These are phyloP conservation scores for Ceratocystis harringtonii DNA, from an alignment of 2,329 filamentous ascomycete genomes.

Conservation along the genomic window DNA sequence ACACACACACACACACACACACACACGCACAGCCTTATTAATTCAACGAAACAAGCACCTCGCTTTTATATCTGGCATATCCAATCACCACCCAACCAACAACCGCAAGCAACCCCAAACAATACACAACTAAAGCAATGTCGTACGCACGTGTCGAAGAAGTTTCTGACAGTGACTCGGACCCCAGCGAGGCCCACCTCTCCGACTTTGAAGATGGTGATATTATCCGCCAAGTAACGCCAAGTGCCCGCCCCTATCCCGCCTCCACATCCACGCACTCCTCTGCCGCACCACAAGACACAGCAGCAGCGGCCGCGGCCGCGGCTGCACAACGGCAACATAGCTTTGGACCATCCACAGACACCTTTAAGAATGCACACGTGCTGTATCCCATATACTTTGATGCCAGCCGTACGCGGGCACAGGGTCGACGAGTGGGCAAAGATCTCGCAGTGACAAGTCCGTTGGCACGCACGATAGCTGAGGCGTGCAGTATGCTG, in stretches of 20 bases:
- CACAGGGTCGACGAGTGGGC: constrained; percentile 67
- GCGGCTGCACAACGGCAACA: background rate
- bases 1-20: background rate
- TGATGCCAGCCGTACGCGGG: constrained; percentile 57
- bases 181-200: constrained; percentile 79
- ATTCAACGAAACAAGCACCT: background rate
- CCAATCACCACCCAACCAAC: background rate
- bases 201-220: constrained; percentile 45
- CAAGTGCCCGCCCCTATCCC: background rate
- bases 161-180: constrained; percentile 71
- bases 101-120: constrained; percentile 7
- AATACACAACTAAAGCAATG: constrained; percentile 35
- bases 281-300: constrained; percentile 19
- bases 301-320: no score
- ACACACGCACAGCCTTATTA: background rate
- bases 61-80: constrained; percentile 8
- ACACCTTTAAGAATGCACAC: constrained; percentile 59
- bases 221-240: constrained; percentile 32
- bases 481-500: constrained; percentile 64
- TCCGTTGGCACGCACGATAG: constrained; percentile 78
- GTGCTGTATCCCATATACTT: constrained; percentile 96
- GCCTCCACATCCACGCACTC: constrained; percentile 21
- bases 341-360: constrained; percentile 27
- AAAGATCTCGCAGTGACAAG: constrained; percentile 59
- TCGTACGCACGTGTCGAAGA: constrained; percentile 85